Evolutionary conservation across 495 filamentous ascomycete species (phyloP).

Genomic region (Lophiotrema nucula): DNA sequence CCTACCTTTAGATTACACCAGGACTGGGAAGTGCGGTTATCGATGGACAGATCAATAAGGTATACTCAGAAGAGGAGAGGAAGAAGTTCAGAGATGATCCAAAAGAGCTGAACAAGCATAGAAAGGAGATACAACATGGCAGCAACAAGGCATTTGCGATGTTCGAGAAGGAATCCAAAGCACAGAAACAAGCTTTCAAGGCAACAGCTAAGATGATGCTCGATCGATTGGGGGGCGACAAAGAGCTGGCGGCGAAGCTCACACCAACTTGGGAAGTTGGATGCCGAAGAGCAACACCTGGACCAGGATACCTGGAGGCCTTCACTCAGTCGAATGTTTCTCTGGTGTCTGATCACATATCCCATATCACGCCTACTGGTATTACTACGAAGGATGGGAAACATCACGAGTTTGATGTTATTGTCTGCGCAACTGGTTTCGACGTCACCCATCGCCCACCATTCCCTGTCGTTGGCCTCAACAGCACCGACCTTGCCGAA

Average conservation of each 20-base stretch:
- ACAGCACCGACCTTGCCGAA: slow-evolving; percentile 8
- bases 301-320: no score
- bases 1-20: slow-evolving; percentile 1
- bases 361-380: slow-evolving; percentile 4
- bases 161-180: slow-evolving; percentile 3
- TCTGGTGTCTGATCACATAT: no score
- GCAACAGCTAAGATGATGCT: slow-evolving; percentile 5
- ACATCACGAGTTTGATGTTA: slow-evolving; percentile 9
- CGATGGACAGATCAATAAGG: slow-evolving; percentile 5
- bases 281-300: no score
- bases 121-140: slow-evolving; percentile 11
- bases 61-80: slow-evolving; percentile 12
- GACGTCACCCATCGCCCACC: background rate
- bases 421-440: no score
- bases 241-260: background rate
- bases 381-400: slow-evolving; percentile 17
- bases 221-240: slow-evolving; percentile 1
- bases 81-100: slow-evolving; percentile 7
- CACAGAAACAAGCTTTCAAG: slow-evolving; percentile 9
- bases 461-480: slow-evolving; percentile 15
- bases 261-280: background rate
- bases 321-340: no score
- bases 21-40: slow-evolving; percentile 15
- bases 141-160: slow-evolving; percentile 14
- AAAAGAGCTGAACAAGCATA: slow-evolving; percentile 1